Evolutionary conservation across 768 basidiomycete species (phyloP), one percentile per base, ranked within the genome.

Genomic region (Phlegmacium glaucopus): DNA sequence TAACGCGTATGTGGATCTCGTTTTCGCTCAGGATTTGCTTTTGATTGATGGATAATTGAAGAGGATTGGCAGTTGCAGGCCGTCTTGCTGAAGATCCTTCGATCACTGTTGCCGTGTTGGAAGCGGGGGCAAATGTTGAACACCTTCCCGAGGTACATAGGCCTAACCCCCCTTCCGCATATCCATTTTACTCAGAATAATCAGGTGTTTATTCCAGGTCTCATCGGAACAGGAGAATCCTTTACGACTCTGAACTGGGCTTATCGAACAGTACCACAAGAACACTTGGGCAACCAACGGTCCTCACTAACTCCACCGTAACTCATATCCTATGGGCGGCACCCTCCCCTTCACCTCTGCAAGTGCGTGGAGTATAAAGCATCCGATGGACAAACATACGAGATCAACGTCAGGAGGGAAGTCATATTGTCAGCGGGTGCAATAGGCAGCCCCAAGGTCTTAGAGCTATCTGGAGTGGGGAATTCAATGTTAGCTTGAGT

Each of bases 301-400:
- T n/a, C n/a, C n/a, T n/a, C 9, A 59, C 71, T n/a, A n/a, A 11
- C 35, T 72, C 75, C 10, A 79, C 76, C 13, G 83, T 78, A 25
- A 77, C 80, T 0, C 68, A 71, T 38, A 64, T 85, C 35, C 49
- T 80, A 22, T 79, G 67, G 67, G 54, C 77, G 29, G 45, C 47
- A 6, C 7, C 44, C 12, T n/a, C 16, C 18, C 40, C 11, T 3
- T 25, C 15, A 16, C 41, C 22, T 22, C 42, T 49, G 12, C 29
- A 39, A 9, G 54, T 50, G 12, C 25, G 26, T 9, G 55, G 45
- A 56, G 34, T 56, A 37, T n/a, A 22, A 17, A 6, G 11, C 44
- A 2, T 25, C 32, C 8, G 37, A 52, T 13, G 45, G 44, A 34
- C 27, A 42, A 9, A 8, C 41, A 29, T 28, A 29, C 10, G n/a